A percentile compares a stretch with the other conserved stretches of the same genome.
phyloP scores from a whole-genome alignment of 179 eudicot species.

The Sideroxylon spinosum region DNA sequence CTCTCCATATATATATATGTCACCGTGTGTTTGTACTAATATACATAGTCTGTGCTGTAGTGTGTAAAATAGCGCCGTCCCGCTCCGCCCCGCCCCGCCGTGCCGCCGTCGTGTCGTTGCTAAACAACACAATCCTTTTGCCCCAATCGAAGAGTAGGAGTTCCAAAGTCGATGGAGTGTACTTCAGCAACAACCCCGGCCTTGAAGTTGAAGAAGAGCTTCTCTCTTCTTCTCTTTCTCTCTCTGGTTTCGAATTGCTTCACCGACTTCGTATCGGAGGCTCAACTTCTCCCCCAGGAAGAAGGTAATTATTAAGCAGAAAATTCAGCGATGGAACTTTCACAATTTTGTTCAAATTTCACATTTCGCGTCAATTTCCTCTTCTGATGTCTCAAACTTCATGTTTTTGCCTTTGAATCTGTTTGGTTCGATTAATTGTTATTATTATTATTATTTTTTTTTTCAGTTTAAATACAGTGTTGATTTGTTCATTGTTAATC shows the following conservation, averaged over 20 bases:
- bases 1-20: no score
- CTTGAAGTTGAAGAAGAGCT: background rate
- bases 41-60: no score
- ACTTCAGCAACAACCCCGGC: background rate
- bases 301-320: conserved; percentile 6
- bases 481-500: background rate
- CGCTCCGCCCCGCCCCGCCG: no score
- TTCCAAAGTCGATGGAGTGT: background rate
- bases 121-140: no score
- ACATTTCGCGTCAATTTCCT: background rate
- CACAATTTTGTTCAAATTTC: background rate
- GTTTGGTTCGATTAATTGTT: background rate
- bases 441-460: background rate
- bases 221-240: background rate
- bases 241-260: background rate
- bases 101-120: no score
- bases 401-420: background rate
- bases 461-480: background rate
- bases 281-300: conserved; percentile 15
- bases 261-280: conserved; percentile 8
- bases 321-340: background rate
- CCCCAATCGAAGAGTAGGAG: no score
- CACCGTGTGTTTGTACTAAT: no score
- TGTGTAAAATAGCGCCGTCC: no score
- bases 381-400: background rate